Conservation (phyloP, 2,329 filamentous ascomycete species). For the Blumeria graminis region DNA sequence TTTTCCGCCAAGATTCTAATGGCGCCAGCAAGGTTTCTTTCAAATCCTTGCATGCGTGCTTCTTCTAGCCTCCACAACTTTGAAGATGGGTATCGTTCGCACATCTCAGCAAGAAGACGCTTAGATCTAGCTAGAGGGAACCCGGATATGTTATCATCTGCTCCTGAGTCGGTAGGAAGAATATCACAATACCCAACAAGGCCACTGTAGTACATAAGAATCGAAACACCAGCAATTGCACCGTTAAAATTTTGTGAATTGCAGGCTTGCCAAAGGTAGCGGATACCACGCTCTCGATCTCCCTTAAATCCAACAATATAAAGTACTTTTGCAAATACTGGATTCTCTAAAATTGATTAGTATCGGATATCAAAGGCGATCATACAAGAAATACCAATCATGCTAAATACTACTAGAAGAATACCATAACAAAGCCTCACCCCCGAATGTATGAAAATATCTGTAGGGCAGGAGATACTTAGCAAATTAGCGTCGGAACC, state of each 20-base stretch:
- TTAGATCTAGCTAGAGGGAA: constrained; percentile 48
- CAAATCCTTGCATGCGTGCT: constrained; percentile 47
- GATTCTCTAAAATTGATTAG: constrained; percentile 25
- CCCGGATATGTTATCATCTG: constrained; percentile 32
- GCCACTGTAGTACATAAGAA: constrained; percentile 74
- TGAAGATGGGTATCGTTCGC: constrained; percentile 53
- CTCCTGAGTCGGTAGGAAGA: constrained; percentile 36
- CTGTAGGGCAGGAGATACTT: constrained; percentile 49
- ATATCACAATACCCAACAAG: constrained; percentile 77
- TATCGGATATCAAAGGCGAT: neutral
- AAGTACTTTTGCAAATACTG: constrained; percentile 65
- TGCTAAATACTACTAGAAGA: constrained; percentile 64
- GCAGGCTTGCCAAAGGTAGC: constrained; percentile 77
- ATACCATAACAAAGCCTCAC: constrained; percentile 77
- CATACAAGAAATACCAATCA: constrained; percentile 27
- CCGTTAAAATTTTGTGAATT: constrained; percentile 75
- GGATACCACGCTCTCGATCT: constrained; percentile 58
- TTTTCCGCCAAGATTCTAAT: constrained; percentile 37
- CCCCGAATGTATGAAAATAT: constrained; percentile 74
- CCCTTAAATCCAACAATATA: constrained; percentile 80
- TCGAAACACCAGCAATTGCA: constrained; percentile 60
- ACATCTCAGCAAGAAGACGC: constrained; percentile 47
- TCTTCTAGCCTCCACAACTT: constrained; percentile 77
- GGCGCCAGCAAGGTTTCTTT: constrained; percentile 40
- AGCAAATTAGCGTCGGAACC: constrained; percentile 25